These are phyloP conservation scores for Austroboletus eburneus DNA, from an alignment of 768 basidiomycete species.

Conservation along the genomic window DNA sequence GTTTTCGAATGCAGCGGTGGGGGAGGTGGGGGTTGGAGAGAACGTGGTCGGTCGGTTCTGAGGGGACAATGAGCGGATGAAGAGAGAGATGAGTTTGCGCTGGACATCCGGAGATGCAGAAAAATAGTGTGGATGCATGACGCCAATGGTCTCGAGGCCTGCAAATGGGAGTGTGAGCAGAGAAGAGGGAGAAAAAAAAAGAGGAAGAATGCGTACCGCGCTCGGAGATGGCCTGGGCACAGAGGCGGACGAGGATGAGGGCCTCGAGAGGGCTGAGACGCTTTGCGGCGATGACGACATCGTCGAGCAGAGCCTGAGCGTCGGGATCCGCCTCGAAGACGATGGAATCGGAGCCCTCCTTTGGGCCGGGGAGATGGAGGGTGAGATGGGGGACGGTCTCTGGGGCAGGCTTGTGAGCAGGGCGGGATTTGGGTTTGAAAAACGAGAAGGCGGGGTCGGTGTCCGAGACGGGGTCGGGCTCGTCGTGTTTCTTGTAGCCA, in stretches of 20 bases:
- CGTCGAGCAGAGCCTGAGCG: constrained; percentile 42
- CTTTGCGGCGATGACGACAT: constrained; percentile 52
- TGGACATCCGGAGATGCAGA: constrained; percentile 70
- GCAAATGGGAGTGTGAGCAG: constrained; percentile 3
- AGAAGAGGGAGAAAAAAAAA: constrained; percentile 5
- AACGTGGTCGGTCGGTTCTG: constrained; percentile 44
- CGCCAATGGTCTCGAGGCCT: constrained; percentile 80
- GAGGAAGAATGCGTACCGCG: constrained; percentile 44
- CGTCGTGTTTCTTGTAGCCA: constrained; percentile 66
- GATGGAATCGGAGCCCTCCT: constrained; percentile 43
- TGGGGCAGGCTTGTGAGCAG: constrained; percentile 32
- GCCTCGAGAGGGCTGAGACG: constrained; percentile 61
- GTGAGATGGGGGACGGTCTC: constrained; percentile 52
- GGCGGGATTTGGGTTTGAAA: constrained; percentile 46
- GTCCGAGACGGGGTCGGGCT: constrained; percentile 32
- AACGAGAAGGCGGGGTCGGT: constrained; percentile 44
- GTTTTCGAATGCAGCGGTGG: constrained; percentile 53
- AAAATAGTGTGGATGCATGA: constrained; percentile 86
- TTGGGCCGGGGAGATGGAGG: constrained; percentile 54
- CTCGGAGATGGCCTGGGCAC: constrained; percentile 61
- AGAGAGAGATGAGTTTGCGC: constrained; percentile 61
- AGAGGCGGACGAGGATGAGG: constrained; percentile 59
- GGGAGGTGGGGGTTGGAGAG: constrained; percentile 46
- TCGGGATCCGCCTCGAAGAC: constrained; percentile 61
- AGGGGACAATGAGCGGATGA: constrained; percentile 58